Percentiles rank a stretch among this genome's conserved stretches.
These are phyloP conservation scores for Sistotremastrum niveocremeum DNA, from an alignment of 768 basidiomycete species.

Conservation along the genomic window DNA sequence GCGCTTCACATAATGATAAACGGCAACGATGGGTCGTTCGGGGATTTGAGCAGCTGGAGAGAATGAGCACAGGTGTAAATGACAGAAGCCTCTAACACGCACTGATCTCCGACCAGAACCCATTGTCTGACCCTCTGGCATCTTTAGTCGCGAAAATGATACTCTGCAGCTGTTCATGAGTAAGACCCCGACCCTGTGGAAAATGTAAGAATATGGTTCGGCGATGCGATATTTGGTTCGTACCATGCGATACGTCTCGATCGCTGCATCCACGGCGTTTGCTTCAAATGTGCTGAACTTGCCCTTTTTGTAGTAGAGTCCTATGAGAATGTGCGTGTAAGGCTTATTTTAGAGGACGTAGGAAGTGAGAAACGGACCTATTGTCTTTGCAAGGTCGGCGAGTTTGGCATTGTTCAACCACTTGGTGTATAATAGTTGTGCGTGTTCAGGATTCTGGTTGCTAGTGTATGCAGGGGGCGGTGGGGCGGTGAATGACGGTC, in stretches of 20 bases:
- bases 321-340: constrained; percentile 21
- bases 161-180: constrained; percentile 40
- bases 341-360: background rate
- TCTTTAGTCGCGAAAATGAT: constrained; percentile 53
- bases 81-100: constrained; percentile 12
- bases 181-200: constrained; percentile 35
- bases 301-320: constrained; percentile 78
- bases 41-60: constrained; percentile 51
- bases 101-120: constrained; percentile 79
- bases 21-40: constrained; percentile 66
- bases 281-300: constrained; percentile 76
- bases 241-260: constrained; percentile 49
- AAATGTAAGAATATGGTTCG: constrained; percentile 3
- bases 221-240: constrained; percentile 13
- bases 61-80: constrained; percentile 4
- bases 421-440: constrained; percentile 58
- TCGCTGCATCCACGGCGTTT: constrained; percentile 46
- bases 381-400: constrained; percentile 48
- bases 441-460: constrained; percentile 40
- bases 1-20: constrained; percentile 72
- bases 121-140: constrained; percentile 43
- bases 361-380: constrained; percentile 32
- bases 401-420: constrained; percentile 65
- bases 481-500: constrained; percentile 1
- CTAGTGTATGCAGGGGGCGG: constrained; percentile 21